Conservation (phyloP, 2,329 filamentous ascomycete species). For the Eutypa lata region DNA sequence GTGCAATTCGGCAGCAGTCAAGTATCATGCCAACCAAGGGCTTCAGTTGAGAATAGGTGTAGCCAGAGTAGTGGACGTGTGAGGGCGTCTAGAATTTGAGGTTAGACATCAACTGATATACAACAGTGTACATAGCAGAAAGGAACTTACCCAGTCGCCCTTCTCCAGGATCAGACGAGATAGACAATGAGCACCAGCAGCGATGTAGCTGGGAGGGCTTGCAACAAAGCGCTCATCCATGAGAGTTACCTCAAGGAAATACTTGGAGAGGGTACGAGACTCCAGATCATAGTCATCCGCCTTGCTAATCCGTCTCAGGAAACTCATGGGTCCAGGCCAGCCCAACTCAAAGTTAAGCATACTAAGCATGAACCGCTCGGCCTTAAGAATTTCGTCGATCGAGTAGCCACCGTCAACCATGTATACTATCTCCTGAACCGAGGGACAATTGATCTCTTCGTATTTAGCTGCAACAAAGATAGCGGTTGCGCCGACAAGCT, state of each 20-base stretch:
- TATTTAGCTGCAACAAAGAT: slow-evolving; percentile 97
- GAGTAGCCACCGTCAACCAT: slow-evolving; percentile 96
- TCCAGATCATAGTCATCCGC: slow-evolving; percentile 97
- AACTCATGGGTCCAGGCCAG: slow-evolving; percentile 99
- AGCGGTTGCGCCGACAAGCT: slow-evolving; percentile 92
- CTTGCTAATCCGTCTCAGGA: slow-evolving; percentile 94
- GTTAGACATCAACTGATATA: slow-evolving; percentile 31
- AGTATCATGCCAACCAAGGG: slow-evolving; percentile 74
- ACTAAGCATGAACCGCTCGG: slow-evolving; percentile 95
- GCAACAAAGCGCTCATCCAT: slow-evolving; percentile 98
- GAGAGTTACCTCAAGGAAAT: slow-evolving; percentile 93
- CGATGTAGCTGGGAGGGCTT: slow-evolving; percentile 83
- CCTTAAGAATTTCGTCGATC: slow-evolving; percentile 90
- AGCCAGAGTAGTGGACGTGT: slow-evolving; percentile 90
- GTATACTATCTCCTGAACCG: slow-evolving; percentile 91
- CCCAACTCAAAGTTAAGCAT: slow-evolving; percentile 95
- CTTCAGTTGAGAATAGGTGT: slow-evolving; percentile 81
- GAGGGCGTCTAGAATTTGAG: slow-evolving; percentile 59
- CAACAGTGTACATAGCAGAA: neutral
- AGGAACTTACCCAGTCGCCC: slow-evolving; percentile 79
- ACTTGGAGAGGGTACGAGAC: slow-evolving; percentile 92
- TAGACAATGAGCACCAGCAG: slow-evolving; percentile 89
- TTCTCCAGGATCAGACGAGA: slow-evolving; percentile 85
- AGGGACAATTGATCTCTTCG: slow-evolving; percentile 97
- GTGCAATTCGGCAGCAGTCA: slow-evolving; percentile 81